These are phyloP conservation scores for Blastobotrys ciferrii DNA, from an alignment of 1,139 yeast species.

Conservation along the genomic window DNA sequence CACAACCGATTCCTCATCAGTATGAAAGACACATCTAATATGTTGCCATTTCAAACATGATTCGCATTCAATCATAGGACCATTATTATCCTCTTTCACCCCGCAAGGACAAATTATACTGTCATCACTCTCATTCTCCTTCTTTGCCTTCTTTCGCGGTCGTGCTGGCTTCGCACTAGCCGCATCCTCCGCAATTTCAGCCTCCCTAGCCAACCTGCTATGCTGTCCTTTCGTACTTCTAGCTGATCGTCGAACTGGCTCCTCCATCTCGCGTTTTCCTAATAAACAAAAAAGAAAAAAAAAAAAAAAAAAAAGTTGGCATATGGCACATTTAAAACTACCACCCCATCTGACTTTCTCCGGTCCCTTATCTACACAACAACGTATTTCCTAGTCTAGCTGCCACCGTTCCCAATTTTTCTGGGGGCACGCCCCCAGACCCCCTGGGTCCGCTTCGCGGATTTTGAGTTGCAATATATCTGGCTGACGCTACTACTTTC, in stretches of 20 bases:
- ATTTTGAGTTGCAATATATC: too few relatives aligned
- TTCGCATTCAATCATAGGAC: conserved; percentile 75
- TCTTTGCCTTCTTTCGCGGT: conserved; percentile 18
- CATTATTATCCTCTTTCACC: conserved; percentile 25
- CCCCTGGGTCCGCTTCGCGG: too few relatives aligned
- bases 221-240: conserved; percentile 46
- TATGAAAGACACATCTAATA: conserved; percentile 64
- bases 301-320: conserved; percentile 2
- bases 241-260: conserved; percentile 40
- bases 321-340: neutral
- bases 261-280: neutral
- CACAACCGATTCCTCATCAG: conserved; percentile 39
- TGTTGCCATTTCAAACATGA: conserved; percentile 85
- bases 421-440: too few relatives aligned
- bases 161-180: conserved; percentile 14
- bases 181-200: conserved; percentile 15
- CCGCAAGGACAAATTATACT: conserved; percentile 1
- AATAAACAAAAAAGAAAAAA: neutral
- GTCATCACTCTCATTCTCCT: conserved; percentile 8
- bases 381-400: too few relatives aligned
- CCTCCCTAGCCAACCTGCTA: conserved; percentile 34
- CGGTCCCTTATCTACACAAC: too few relatives aligned
- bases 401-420: too few relatives aligned
- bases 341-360: neutral
- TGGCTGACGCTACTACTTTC: too few relatives aligned